phyloP scores from a whole-genome alignment of 1,284 basidiomycete genomes.

The Cryptococcus sp. region DNA sequence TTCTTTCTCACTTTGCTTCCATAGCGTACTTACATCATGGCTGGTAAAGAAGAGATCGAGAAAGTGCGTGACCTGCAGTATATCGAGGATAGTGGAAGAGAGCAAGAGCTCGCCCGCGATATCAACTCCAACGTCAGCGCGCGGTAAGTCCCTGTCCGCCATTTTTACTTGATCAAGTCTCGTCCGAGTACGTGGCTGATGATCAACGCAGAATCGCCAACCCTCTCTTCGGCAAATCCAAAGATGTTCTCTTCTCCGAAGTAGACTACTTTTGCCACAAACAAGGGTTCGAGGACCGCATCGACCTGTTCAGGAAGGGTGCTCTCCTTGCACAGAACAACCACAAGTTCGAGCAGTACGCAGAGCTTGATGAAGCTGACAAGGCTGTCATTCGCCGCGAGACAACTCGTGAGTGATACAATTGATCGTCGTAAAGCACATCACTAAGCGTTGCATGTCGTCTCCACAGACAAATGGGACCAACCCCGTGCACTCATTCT shows the following conservation, averaged over 20 bases:
- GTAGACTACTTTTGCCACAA: slow-evolving; percentile 62
- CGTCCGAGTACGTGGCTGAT: no score
- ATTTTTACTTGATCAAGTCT: no score
- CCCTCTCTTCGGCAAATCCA: not conserved
- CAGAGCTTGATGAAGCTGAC: slow-evolving; percentile 64
- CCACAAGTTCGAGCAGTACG: slow-evolving; percentile 58
- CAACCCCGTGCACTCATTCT: slow-evolving; percentile 56
- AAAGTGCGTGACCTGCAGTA: no score
- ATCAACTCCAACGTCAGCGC: no score
- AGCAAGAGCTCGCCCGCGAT: no score
- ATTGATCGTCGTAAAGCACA: not conserved
- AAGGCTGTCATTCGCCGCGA: slow-evolving; percentile 55
- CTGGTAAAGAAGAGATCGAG: no score
- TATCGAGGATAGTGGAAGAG: no score
- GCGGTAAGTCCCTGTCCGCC: no score
- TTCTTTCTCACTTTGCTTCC: no score
- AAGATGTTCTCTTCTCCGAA: slow-evolving; percentile 55
- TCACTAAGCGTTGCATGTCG: not conserved
- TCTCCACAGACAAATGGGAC: slow-evolving; percentile 58
- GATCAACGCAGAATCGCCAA: not conserved
- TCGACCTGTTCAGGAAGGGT: slow-evolving; percentile 60
- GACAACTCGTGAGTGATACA: slow-evolving; percentile 49
- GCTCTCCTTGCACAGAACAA: slow-evolving; percentile 66
- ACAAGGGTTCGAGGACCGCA: slow-evolving; percentile 48
- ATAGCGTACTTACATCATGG: no score